Evolutionary conservation across 768 basidiomycete genomes (phyloP).

Genomic region (Phylloporus arenicola): DNA sequence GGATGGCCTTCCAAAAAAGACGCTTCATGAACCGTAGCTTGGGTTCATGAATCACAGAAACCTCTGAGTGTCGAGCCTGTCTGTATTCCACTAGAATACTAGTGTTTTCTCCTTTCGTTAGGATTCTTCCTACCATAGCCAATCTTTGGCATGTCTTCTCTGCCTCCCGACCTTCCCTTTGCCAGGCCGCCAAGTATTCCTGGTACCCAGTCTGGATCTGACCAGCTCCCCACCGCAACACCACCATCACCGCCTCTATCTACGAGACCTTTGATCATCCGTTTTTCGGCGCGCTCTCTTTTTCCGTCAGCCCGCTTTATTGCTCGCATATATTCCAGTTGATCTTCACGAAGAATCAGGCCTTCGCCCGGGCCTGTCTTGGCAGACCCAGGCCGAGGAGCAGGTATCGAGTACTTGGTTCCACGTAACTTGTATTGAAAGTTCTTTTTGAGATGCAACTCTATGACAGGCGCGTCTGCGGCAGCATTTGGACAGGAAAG

Average conservation of each 20-base stretch:
- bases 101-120: constrained; percentile 65
- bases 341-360: constrained; percentile 89
- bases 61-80: not conserved
- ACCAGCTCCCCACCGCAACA: constrained; percentile 70
- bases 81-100: constrained; percentile 19
- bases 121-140: constrained; percentile 88
- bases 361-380: constrained; percentile 80
- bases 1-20: constrained; percentile 99
- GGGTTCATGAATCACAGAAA: constrained; percentile 43
- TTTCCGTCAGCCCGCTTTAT: constrained; percentile 71
- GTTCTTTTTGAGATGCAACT: constrained; percentile 91
- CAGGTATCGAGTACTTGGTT: constrained; percentile 87
- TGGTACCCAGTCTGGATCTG: constrained; percentile 94
- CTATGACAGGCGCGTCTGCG: constrained; percentile 60
- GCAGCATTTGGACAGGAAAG: constrained; percentile 61
- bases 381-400: constrained; percentile 82
- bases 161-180: constrained; percentile 56
- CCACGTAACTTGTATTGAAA: constrained; percentile 93
- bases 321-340: constrained; percentile 79
- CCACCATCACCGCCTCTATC: constrained; percentile 46
- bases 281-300: constrained; percentile 65
- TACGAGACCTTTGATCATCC: constrained; percentile 58
- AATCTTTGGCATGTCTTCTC: constrained; percentile 73
- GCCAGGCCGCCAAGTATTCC: constrained; percentile 69
- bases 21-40: constrained; percentile 92